Evolutionary conservation across 768 basidiomycete genomes (phyloP), one percentile per base, ranked within the genome.

Genomic region (Leucocoprinus birnbaumii): DNA sequence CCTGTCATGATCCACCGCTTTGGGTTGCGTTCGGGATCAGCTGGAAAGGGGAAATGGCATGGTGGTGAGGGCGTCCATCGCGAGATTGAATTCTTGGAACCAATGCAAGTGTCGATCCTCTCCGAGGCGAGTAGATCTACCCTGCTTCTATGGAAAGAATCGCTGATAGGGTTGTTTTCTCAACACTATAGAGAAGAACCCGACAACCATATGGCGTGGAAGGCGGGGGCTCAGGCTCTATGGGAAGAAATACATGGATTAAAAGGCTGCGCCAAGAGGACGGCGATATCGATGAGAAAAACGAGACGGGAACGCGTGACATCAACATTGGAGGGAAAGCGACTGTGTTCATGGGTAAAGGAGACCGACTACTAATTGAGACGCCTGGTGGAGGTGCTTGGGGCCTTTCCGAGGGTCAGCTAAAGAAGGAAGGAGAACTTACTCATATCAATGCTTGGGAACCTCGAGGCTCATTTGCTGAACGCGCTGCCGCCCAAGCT

Each of bases 381-480:
- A 95, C 94, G 0, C 94, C 94, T 0, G 94, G 94, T 0, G 94
- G 87, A 8, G 94, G 94, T 6, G 94, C 85, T 2, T 96, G 89
- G 89, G 94, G 94, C 1, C 65, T 58, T 14, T 60, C 63, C 9
- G 73, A 73, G 52, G 69, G 58, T 43, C 47, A 42, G 14, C 16
- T 35, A 6, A 59, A 47, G 54, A 63, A 57, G 62, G 71, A 71
- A 59, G 59, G 53, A 31, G 46, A 49, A n/a, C 56, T 57, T 42
- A 59, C 56, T 21, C 74, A 82, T 65, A 63, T 68, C 42, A 69
- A 64, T 25, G 72, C 67, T 25, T 89, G 87, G 87, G 85, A 86
- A 62, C 83, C 86, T n/a, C 71, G 87, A 53, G 87, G 87, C 0
- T 88, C 86, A 54, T 61, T 89, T 51, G 82, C 83, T 44, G 84